These are phyloP conservation scores for Metrosideros polymorpha DNA, from an alignment of 441 rosid genomes.

Conservation along the genomic window DNA sequence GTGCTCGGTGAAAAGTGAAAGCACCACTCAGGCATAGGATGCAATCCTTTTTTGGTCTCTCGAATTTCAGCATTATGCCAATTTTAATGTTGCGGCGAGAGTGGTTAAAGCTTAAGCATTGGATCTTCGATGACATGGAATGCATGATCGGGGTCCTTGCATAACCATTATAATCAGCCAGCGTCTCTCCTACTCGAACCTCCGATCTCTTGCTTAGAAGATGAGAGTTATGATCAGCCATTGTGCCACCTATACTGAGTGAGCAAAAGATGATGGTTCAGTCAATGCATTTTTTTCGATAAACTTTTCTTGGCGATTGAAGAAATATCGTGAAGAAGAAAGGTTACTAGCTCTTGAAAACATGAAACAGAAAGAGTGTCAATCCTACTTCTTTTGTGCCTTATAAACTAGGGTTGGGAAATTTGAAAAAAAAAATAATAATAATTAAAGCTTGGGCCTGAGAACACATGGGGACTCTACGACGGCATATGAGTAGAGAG, in stretches of 20 bases:
- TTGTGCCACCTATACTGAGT: not conserved
- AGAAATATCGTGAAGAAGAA: too few relatives aligned
- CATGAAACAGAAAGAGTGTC: not conserved
- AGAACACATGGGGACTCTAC: not conserved
- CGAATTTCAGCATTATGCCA: not conserved
- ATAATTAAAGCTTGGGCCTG: rapidly evolving
- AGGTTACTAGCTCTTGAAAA: not conserved
- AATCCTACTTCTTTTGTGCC: not conserved
- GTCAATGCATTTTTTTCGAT: not conserved
- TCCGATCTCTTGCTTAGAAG: not conserved
- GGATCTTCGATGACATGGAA: not conserved
- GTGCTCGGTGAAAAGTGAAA: not conserved
- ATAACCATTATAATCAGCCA: not conserved
- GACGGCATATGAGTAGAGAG: not conserved
- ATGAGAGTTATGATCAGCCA: not conserved
- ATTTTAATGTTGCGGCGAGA: not conserved
- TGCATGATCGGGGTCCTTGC: not conserved
- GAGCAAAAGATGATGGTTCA: not conserved
- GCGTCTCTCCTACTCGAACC: not conserved
- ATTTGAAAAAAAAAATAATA: rapidly evolving
- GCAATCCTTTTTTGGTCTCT: not conserved
- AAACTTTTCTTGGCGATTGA: not conserved
- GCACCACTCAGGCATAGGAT: not conserved
- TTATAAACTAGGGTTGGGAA: not conserved
- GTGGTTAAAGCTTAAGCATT: not conserved